A percentile compares a stretch with the other conserved stretches of the same genome.
Conservation (phyloP, 768 basidiomycete species). For the Suillus placidus region DNA sequence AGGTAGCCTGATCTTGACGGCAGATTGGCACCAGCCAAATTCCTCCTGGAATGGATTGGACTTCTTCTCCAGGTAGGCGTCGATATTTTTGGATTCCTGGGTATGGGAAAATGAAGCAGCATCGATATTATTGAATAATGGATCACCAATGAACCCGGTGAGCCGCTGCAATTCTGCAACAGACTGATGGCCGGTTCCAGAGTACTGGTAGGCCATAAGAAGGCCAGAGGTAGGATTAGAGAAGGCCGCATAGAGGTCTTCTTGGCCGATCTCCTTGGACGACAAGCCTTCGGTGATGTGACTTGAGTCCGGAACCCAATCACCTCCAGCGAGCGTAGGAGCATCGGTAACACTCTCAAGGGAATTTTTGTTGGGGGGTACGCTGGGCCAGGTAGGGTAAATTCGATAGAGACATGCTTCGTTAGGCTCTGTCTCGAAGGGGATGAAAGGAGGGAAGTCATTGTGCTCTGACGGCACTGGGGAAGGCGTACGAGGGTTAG, state of each 20-base stretch:
- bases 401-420: no score
- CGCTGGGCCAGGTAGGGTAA: no score
- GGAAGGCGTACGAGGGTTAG: neutral
- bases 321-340: no score
- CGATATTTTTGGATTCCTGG: neutral
- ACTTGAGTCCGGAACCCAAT: no score
- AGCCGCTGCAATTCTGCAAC: conserved; percentile 27
- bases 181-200: conserved; percentile 24
- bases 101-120: conserved; percentile 23
- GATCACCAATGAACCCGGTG: conserved; percentile 24
- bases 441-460: no score
- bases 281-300: no score
- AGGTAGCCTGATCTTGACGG: conserved; percentile 16
- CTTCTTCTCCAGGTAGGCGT: conserved; percentile 15
- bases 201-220: no score
- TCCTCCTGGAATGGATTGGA: conserved; percentile 15
- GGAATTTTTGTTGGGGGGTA: no score
- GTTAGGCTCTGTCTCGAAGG: no score
- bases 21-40: conserved; percentile 24
- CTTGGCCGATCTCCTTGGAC: neutral
- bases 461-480: neutral
- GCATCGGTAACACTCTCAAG: no score
- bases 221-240: conserved; percentile 21
- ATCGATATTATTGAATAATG: conserved; percentile 24
- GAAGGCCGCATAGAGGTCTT: no score